Percentiles rank a stretch among this genome's conserved stretches.
These are phyloP conservation scores for Margaritispora aquatica DNA, from an alignment of 495 filamentous ascomycete species.

Conservation along the genomic window DNA sequence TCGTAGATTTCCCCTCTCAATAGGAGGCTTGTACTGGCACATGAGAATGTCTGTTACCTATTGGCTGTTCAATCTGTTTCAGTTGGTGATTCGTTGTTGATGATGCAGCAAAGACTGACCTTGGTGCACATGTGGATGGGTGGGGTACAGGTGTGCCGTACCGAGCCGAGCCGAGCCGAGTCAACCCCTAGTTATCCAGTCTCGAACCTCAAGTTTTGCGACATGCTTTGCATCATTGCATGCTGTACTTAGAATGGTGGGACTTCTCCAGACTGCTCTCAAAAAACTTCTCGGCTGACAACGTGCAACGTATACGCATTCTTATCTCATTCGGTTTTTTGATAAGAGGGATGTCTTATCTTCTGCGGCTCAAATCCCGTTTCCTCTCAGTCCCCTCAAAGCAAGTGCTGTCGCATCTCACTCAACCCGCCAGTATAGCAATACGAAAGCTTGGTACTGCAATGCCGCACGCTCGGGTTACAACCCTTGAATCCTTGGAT, in stretches of 20 bases:
- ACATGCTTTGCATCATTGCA: background rate
- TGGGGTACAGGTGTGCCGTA: too few relatives aligned
- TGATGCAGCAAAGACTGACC: too few relatives aligned
- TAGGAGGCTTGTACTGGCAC: too few relatives aligned
- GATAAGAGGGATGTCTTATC: background rate
- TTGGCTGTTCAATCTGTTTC: too few relatives aligned
- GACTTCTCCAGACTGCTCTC: background rate
- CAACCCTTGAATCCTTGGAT: background rate
- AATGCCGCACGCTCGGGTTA: background rate
- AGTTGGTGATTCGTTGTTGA: too few relatives aligned
- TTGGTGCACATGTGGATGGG: too few relatives aligned
- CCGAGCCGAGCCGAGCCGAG: too few relatives aligned
- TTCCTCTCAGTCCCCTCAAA: background rate
- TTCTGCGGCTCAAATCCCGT: background rate
- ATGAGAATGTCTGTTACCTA: too few relatives aligned
- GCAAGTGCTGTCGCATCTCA: background rate
- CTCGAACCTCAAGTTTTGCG: background rate
- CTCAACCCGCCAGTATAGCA: background rate
- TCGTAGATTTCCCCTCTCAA: too few relatives aligned
- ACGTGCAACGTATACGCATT: background rate
- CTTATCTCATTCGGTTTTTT: background rate
- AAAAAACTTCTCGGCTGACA: background rate
- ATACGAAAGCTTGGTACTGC: background rate
- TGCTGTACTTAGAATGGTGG: background rate
- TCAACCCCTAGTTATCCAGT: too few relatives aligned